Base-by-base conservation (phyloP, 495 filamentous ascomycete genomes). In the Penicillium mononematosum region DNA sequence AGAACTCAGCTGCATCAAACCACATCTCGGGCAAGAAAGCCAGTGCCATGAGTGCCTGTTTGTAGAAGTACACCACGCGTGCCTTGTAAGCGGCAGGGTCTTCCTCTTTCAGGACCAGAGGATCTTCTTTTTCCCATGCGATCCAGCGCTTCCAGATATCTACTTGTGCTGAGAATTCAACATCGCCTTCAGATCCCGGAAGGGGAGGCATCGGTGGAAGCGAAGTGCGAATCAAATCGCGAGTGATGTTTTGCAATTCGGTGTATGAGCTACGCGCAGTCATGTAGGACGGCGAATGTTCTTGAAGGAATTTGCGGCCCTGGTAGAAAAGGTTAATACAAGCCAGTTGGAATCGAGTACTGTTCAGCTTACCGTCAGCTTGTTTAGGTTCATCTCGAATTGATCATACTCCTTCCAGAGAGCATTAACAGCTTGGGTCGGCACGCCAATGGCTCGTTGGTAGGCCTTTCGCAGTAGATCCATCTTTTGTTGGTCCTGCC, bases 401-500 rank as follows among this genome's bases (percentile, higher is more conserved):
- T 86, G 81, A 72, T 96, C 92, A 65, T 98, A 98, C 66, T 98
- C 93, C 73, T 94, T 96, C 94, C 94, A 98, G 10, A 98, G 70
- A 12, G 77, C 79, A 62, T 92, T 90, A 46, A 94, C 81, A 32
- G 83, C 88, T 45, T 87, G 80, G 12, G 87, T 93, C 5, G 94
- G 94, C 50, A 96, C 83, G 59, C 81, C 85, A 41, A 96, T 87
- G 14, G 94, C 93, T 31, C 85, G 85, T 62, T 96, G 93, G 68
- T 96, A 98, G 4, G 89, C 88, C 65, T 92, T 95, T 22, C 94
- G 85, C 20, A 98, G 75, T 58, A 85, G 71, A 61, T 98, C 94
- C 90, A 96, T 95, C 80, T 98, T 98, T 65, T 98, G 94, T 69
- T 90, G 87, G 65, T 97, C 94, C 67, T 98, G 91, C 94, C 94